Base-by-base conservation (phyloP, 345 rosid species). In the Aethionema arabicum region DNA sequence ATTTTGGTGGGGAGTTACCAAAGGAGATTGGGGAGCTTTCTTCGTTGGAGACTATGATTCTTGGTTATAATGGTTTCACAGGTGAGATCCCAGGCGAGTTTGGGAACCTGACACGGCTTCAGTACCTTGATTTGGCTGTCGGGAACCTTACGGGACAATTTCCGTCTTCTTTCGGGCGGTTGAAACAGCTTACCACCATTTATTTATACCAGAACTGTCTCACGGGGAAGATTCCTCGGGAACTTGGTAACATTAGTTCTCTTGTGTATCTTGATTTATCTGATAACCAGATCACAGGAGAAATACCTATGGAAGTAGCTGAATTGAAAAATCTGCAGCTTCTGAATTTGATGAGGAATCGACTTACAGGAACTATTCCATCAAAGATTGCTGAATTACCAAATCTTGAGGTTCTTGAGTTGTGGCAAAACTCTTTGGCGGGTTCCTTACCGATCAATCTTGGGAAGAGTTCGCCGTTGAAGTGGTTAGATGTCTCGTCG, bases 401-500 rank as follows among this genome's bases (percentile, higher is more conserved):
- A 32, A 78, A 85, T 4, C 72, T 88, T 13, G 72, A 77, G 78
- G 91, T 82, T 47, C 83, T 88, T 56, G 91, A 79, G 77, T 76
- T 88, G 41, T 85, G 95, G 95, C 73, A 80, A 71, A 88, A 88
- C 62, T 81, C 83, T 36, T 63, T 88, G 37, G 60, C 38, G 14
- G 91, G 95, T 32, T 47, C 87, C 15, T 66, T 88, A 79, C 91
- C 96, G 2, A 3, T 6, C 58, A 63, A 80, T 47, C 85, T 88
- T 5, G 96, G 96, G 14, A 68, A 59, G 70, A 77, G 41, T 56
- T 83, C 91, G 0, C 84, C 87, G 1, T 76, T 85, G 54, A 80
- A 68, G 45, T 77, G 89, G 96, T 52, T 88, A 56, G 91, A 88
- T 57, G 85, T 85, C 52, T 88, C 96, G 3, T 80, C 91, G 11